Base-by-base conservation (phyloP, 2,329 filamentous ascomycete species). In the Trichophyton mentagrophytes region DNA sequence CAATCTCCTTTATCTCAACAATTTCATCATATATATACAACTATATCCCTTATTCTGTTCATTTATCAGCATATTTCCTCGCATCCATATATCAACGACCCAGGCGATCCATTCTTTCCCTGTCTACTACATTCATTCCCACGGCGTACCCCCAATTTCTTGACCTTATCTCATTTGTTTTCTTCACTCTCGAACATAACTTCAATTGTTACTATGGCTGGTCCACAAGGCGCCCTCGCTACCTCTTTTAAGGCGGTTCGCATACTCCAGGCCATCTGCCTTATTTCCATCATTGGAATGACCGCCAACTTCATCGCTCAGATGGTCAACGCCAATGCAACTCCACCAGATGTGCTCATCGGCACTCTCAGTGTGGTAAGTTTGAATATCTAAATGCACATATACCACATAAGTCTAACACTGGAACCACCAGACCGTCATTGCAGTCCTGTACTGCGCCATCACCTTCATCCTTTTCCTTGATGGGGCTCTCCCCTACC, bases 391-490 rank as follows among this genome's bases (percentile, higher is more conserved):
- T 13, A 55, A 36, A 17, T n/a, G 3, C 13, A 27, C 22, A 13
- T 55, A 20, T 59, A 17, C 27, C 7, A 33, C 7, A 33, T n/a
- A 7, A 36, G 15, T 6, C 51, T 55, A 36, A 55, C 51, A 5
- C 42, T 17, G n/a, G 25, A 17, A 30, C 57, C 42, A 8, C 11
- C 64, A 95, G 90, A 84, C 88, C 33, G 88, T 83, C 74, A 84
- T 93, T 62, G 85, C 88, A 8, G 82, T 85, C 3, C 81, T 96
- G 63, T 96, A 96, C 79, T 83, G 86, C 65, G 81, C 82, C 67
- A 85, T 95, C 67, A 86, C 87, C 17, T 87, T 87, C 76, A 90
- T 95, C 71, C 87, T 91, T 66, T 92, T 90, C 74, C 80, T 85
- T 67, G 88, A 91, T 71, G 80, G 83, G 66, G 81, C 89, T 65